Evolutionary conservation across 768 basidiomycete species (phyloP), one percentile per base, ranked within the genome.

Genomic region (Pisolithus marmoratus): DNA sequence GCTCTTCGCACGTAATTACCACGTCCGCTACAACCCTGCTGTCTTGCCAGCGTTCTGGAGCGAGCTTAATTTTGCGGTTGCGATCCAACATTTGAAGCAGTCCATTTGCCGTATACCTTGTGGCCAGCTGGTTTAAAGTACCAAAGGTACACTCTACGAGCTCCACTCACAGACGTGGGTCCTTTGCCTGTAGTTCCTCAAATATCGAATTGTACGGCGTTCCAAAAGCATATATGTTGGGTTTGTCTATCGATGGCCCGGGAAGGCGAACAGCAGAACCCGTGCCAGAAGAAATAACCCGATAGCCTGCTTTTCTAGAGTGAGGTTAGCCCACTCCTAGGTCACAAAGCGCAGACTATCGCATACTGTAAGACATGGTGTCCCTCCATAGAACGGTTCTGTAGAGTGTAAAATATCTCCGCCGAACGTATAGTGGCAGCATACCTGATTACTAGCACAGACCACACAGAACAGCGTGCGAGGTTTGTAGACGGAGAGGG

Each of bases 351-450:
- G 44, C 27, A 17, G 20, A 29, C 1, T 7, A 52, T 8, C 44
- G 80, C 92, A 73, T 58, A 96, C 93, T 85, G 72, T 48, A 98
- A 70, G 14, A 94, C 91, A 63, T 82, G 80, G 63, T 99, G 96
- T 0, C 92, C 96, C 71, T 98, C 96, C 96, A 99, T 99, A 1
- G 94, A 95, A 45, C 94, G 85, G 65, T 96, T 96, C 94, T 96
- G 59, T 31, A 48, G 26, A 52, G 51, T 44, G 60, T 58, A 37
- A 63, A 56, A 53, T 53, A 45, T n/a, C 22, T n/a, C 42, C 44
- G 15, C 20, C 46, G 20, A 19, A 38, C 7, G 17, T 19, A 6
- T 47, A 24, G 42, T 47, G n/a, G 45, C 43, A 46, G 56, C 38
- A 53, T 67, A 90, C 94, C 75, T 98, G 92, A 64, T 99, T 99